Conservation (phyloP, 257 asterid species). For the Plantago elongata region DNA sequence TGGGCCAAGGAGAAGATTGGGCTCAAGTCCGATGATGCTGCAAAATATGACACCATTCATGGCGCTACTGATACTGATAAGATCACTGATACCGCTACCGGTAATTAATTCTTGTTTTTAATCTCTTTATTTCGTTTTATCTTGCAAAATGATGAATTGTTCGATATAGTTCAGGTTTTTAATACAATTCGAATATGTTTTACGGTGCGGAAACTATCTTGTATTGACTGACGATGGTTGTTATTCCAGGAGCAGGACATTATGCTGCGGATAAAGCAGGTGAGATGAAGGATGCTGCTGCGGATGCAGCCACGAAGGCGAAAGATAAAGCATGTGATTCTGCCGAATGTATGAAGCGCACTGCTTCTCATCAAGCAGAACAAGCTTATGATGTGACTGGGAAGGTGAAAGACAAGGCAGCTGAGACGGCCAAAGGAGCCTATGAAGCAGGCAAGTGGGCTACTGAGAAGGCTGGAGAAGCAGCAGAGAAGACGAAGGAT, state of each 20-base stretch:
- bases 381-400: conserved; percentile 19
- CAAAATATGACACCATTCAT: not conserved
- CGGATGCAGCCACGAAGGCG: conserved; percentile 10
- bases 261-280: conserved; percentile 21
- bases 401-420: conserved; percentile 4
- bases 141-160: too few relatives aligned
- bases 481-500: too few relatives aligned
- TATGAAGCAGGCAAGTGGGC: not conserved
- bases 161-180: too few relatives aligned
- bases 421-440: conserved; percentile 14
- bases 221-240: not conserved
- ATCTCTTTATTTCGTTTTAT: not conserved
- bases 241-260: conserved; percentile 18
- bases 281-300: conserved; percentile 11
- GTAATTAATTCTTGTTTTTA: not conserved
- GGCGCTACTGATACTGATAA: conserved; percentile 2
- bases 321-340: conserved; percentile 18
- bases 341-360: conserved; percentile 7
- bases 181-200: not conserved
- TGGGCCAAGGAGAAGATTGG: conserved; percentile 18
- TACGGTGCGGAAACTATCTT: too few relatives aligned
- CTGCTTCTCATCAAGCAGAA: conserved; percentile 18
- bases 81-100: conserved; percentile 4
- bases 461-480: not conserved
- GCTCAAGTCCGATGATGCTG: not conserved